These are phyloP conservation scores for Penicillium crustosum DNA, from an alignment of 2,329 filamentous ascomycete genomes.

Conservation along the genomic window DNA sequence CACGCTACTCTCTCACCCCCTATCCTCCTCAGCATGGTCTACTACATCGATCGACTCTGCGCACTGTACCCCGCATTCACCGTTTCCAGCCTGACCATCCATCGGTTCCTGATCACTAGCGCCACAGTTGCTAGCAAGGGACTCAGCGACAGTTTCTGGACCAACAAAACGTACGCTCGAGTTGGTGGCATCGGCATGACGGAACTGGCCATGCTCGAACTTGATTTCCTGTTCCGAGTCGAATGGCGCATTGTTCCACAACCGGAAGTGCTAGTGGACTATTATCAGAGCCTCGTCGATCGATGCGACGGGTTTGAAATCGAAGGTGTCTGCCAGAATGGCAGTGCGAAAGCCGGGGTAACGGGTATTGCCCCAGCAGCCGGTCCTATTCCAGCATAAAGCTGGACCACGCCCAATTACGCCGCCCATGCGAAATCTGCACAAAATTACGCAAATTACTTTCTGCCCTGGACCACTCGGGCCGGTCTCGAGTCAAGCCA, in stretches of 20 bases:
- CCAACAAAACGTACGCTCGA: constrained; percentile 91
- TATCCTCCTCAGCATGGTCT: constrained; percentile 96
- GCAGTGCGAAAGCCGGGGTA: constrained; percentile 9
- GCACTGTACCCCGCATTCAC: constrained; percentile 91
- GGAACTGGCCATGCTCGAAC: constrained; percentile 84
- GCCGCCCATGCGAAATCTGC: background rate
- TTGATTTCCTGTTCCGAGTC: constrained; percentile 88
- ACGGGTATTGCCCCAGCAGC: constrained; percentile 17
- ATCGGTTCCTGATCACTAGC: constrained; percentile 93
- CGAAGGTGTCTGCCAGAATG: constrained; percentile 31
- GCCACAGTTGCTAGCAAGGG: constrained; percentile 96
- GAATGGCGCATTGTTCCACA: constrained; percentile 98
- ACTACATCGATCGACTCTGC: constrained; percentile 95
- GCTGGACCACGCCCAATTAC: background rate
- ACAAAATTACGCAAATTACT: background rate
- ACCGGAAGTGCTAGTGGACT: constrained; percentile 88
- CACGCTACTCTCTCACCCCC: constrained; percentile 92
- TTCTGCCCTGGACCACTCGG: constrained; percentile 13
- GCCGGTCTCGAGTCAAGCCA: constrained; percentile 23
- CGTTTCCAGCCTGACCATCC: constrained; percentile 92
- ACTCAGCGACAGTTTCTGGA: constrained; percentile 96
- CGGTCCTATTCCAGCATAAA: background rate
- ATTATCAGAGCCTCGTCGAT: constrained; percentile 83
- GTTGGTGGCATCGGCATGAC: constrained; percentile 89
- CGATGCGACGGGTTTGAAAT: constrained; percentile 61